Evolutionary conservation across 164 flowering plant species (phyloP).

Genomic region (Nymphaea thermarum): DNA sequence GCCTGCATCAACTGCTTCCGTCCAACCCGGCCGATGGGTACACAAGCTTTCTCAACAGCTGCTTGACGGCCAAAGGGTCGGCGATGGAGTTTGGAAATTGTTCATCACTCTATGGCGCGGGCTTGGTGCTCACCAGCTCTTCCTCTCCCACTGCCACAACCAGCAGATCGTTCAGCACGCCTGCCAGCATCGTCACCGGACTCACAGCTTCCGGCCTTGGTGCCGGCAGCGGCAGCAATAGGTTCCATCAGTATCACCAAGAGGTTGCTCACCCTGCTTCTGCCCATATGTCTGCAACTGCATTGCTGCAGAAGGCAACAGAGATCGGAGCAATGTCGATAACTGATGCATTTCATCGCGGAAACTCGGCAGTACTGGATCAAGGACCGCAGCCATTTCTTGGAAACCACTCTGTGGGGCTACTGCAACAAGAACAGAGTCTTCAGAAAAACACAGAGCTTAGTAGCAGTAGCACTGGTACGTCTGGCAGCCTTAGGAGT

Average conservation of each 20-base stretch:
- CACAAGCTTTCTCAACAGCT: not conserved
- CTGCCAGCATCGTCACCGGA: not conserved
- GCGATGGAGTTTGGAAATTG: not conserved
- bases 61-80: not conserved
- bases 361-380: not conserved
- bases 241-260: not conserved
- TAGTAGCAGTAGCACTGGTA: not conserved
- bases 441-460: not conserved
- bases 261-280: too few relatives aligned
- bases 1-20: not conserved
- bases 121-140: not conserved
- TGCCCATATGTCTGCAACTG: constrained; percentile 77
- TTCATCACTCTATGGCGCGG: not conserved
- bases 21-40: not conserved
- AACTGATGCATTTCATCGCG: not conserved
- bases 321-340: constrained; percentile 54
- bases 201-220: too few relatives aligned
- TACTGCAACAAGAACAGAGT: not conserved
- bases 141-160: not conserved
- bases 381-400: not conserved
- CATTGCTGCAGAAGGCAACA: constrained; percentile 79
- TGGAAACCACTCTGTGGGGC: not conserved
- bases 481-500: not conserved
- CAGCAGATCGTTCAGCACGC: not conserved
- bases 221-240: not conserved